These are phyloP conservation scores for Porogramme epimiltina DNA, from an alignment of 1,284 basidiomycete genomes.

Conservation along the genomic window DNA sequence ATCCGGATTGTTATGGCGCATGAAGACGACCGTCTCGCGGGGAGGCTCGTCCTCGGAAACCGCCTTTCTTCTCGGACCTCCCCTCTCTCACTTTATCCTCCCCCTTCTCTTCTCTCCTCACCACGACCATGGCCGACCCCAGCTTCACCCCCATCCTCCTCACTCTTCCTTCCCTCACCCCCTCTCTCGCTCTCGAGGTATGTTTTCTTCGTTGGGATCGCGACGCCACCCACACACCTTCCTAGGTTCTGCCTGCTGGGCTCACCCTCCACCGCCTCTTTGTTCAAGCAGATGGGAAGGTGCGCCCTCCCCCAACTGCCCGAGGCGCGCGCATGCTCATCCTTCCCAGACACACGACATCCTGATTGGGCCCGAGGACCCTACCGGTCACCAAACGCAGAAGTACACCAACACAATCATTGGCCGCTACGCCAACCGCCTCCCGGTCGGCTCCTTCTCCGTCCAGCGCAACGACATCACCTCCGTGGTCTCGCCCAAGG, in stretches of 20 bases:
- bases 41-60: too few species aligned
- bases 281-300: conserved; percentile 64
- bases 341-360: conserved; percentile 66
- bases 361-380: conserved; percentile 69
- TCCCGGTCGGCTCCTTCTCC: conserved; percentile 58
- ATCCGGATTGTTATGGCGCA: too few species aligned
- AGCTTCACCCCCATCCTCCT: conserved; percentile 55
- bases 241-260: conserved; percentile 64
- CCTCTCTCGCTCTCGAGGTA: conserved; percentile 60
- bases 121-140: conserved; percentile 13
- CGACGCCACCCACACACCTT: conserved; percentile 7
- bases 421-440: conserved; percentile 71
- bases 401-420: conserved; percentile 76
- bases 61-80: not conserved
- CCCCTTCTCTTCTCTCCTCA: not conserved
- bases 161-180: conserved; percentile 55
- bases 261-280: conserved; percentile 67
- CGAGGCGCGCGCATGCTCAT: conserved; percentile 1
- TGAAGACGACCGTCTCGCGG: too few species aligned
- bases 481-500: conserved; percentile 44
- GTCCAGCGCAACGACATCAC: conserved; percentile 55
- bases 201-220: conserved; percentile 1
- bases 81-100: not conserved
- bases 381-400: conserved; percentile 55
- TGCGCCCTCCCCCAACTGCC: conserved; percentile 30